Conservation (phyloP, 257 asterid species). For the Salvia miltiorrhiza region DNA sequence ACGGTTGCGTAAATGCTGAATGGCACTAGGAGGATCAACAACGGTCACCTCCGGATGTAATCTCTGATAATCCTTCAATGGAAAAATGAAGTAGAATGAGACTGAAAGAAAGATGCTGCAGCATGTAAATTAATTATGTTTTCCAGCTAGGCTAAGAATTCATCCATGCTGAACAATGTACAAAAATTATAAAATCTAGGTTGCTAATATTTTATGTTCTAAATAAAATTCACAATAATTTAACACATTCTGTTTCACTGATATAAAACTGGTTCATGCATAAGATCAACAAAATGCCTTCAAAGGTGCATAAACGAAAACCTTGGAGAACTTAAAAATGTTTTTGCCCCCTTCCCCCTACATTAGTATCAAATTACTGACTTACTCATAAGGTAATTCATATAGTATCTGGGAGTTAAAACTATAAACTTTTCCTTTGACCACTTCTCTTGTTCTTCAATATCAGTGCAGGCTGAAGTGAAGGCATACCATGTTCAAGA, state of each 20-base stretch:
- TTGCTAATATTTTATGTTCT: not conserved
- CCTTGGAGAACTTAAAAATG: not conserved
- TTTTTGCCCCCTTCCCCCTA: not conserved
- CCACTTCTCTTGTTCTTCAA: no score
- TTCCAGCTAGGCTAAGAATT: conserved; percentile 2
- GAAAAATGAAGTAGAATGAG: conserved; percentile 16
- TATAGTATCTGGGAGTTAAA: no score
- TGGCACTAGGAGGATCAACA: conserved; percentile 86
- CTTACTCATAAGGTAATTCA: no score
- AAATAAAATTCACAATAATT: not conserved
- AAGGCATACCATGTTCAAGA: no score
- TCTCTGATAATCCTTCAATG: conserved; percentile 63
- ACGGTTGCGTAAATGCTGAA: conserved; percentile 70
- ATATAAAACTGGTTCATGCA: not conserved
- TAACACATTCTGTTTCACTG: not conserved
- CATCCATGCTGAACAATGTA: conserved; percentile 4
- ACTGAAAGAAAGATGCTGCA: not conserved
- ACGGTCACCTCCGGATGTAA: conserved; percentile 80
- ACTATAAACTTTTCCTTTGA: no score
- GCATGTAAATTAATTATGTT: conserved; percentile 6
- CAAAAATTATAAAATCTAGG: not conserved
- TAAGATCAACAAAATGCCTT: not conserved
- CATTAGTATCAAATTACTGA: not conserved
- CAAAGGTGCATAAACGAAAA: not conserved
- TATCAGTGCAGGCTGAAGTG: no score